Conservation (phyloP, 495 filamentous ascomycete species). For the Daldinia concentrica region DNA sequence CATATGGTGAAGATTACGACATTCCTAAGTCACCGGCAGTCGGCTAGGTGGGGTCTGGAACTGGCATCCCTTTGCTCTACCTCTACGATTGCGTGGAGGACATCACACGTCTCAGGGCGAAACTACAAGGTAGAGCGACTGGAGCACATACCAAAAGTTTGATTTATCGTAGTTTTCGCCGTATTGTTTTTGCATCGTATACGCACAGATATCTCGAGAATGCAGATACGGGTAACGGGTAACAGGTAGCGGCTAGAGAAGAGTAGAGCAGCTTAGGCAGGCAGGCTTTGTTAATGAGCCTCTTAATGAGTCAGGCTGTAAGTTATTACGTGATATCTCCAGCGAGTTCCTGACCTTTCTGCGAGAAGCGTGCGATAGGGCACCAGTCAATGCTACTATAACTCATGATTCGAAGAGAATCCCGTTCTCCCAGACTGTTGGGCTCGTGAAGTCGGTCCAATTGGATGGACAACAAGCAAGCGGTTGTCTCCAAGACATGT, state of each 20-base stretch:
- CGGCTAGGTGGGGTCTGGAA: constrained; percentile 27
- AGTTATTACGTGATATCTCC: constrained; percentile 1
- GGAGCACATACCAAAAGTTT: neutral
- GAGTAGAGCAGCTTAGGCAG: neutral
- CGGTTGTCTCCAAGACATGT: constrained; percentile 39
- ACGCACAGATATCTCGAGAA: neutral
- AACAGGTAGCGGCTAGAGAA: too few relatives aligned
- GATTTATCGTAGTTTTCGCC: neutral
- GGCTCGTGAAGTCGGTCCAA: constrained; percentile 35
- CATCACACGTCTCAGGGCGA: neutral
- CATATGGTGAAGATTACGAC: constrained; percentile 34
- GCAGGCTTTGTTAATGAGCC: neutral
- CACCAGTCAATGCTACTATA: constrained; percentile 8
- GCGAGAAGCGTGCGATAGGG: constrained; percentile 7
- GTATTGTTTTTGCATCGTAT: neutral
- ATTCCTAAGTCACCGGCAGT: constrained; percentile 30
- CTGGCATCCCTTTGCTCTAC: constrained; percentile 17
- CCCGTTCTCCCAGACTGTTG: constrained; percentile 31
- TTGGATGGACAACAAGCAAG: constrained; percentile 31
- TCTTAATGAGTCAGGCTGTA: neutral
- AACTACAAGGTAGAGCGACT: neutral
- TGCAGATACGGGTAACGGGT: neutral
- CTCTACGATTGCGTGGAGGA: constrained; percentile 2
- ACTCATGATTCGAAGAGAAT: constrained; percentile 22
- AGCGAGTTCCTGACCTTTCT: neutral